These are phyloP conservation scores for Colletotrichum orchidophilum DNA, from an alignment of 2,329 filamentous ascomycete genomes.

Conservation along the genomic window DNA sequence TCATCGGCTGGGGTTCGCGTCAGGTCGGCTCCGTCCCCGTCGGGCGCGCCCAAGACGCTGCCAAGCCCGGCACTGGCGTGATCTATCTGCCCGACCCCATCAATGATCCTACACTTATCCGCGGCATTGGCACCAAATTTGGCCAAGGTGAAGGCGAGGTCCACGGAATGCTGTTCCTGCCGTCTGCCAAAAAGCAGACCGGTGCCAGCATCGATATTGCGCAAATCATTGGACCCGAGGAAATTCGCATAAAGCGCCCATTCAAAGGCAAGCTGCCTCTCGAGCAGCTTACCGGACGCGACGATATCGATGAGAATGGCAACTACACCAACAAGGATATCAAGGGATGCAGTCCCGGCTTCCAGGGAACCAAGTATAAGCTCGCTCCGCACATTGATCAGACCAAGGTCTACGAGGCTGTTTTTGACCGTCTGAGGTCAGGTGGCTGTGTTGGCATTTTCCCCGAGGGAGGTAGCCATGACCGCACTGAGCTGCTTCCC, in stretches of 20 bases:
- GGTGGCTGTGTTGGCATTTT: conserved; percentile 97
- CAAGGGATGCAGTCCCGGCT: conserved; percentile 67
- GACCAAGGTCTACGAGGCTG: conserved; percentile 90
- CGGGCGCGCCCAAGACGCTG: conserved; percentile 87
- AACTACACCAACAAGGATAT: conserved; percentile 66
- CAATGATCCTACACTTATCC: conserved; percentile 82
- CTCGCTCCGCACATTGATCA: conserved; percentile 94
- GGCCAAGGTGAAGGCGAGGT: conserved; percentile 74
- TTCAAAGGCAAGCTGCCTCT: conserved; percentile 82
- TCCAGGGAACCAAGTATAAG: conserved; percentile 84
- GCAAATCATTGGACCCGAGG: conserved; percentile 81
- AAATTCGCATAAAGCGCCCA: conserved; percentile 86
- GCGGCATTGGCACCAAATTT: conserved; percentile 84
- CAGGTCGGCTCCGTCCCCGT: conserved; percentile 93
- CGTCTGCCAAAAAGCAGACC: conserved; percentile 79
- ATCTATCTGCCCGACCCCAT: conserved; percentile 92
- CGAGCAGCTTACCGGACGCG: conserved; percentile 82
- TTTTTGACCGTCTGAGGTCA: conserved; percentile 82
- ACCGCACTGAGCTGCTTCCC: conserved; percentile 89
- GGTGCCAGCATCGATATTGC: conserved; percentile 86
- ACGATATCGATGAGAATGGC: conserved; percentile 75
- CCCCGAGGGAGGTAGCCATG: conserved; percentile 95
- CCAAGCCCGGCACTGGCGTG: conserved; percentile 80
- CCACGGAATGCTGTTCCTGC: conserved; percentile 87
- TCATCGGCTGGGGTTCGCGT: conserved; percentile 87